Conservation (phyloP, 257 asterid species). For the Solanum tarijense region DNA sequence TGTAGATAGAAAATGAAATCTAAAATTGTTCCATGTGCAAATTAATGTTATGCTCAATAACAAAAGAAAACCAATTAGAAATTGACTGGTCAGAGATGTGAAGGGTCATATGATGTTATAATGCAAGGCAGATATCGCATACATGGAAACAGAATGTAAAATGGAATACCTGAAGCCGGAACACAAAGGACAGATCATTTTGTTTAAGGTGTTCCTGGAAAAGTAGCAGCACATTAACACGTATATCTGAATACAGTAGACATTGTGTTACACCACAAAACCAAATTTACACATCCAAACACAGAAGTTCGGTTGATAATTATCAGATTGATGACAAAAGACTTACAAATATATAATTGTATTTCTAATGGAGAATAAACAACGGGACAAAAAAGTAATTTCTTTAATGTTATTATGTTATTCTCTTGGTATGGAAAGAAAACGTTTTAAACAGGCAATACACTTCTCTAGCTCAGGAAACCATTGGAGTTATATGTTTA, state of each 20-base stretch:
- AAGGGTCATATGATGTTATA: background rate
- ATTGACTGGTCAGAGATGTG: background rate
- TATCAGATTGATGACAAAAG: background rate
- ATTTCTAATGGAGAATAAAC: background rate
- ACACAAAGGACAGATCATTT: slow-evolving; percentile 92
- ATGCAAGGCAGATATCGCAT: background rate
- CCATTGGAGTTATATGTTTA: background rate
- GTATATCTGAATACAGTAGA: background rate
- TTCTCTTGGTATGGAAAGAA: background rate
- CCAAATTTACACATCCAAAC: background rate
- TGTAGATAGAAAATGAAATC: background rate
- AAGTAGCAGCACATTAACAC: slow-evolving; percentile 17
- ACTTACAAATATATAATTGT: background rate
- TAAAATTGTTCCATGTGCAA: background rate
- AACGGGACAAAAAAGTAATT: background rate
- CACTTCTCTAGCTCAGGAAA: background rate
- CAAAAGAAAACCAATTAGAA: background rate
- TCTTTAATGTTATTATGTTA: background rate
- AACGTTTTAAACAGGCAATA: background rate
- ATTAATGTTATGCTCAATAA: background rate
- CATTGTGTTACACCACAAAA: background rate
- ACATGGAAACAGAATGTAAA: background rate
- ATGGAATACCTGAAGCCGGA: slow-evolving; percentile 82
- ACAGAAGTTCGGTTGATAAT: background rate
- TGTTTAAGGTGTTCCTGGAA: slow-evolving; percentile 94